Evolutionary conservation across 345 rosid genomes (phyloP).

Genomic region (Sisymbrium altissimum): DNA sequence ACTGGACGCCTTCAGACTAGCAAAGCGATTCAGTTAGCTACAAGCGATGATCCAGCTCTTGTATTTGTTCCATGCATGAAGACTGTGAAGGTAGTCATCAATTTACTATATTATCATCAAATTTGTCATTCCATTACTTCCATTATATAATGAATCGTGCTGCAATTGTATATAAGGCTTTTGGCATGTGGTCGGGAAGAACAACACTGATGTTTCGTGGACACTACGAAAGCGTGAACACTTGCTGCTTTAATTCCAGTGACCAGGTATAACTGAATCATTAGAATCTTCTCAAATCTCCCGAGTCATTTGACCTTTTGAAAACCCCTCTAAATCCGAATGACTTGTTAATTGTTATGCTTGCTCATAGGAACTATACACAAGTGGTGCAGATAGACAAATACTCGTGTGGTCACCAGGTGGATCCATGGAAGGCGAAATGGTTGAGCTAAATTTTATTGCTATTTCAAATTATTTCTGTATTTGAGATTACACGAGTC

Average conservation of each 20-base stretch:
- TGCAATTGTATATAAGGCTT: slow-evolving; percentile 48
- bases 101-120: slow-evolving; percentile 10
- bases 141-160: not conserved
- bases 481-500: not conserved
- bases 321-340: not conserved
- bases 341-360: slow-evolving; percentile 9
- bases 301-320: not conserved
- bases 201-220: slow-evolving; percentile 58
- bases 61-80: slow-evolving; percentile 89
- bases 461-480: not conserved
- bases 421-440: slow-evolving; percentile 42
- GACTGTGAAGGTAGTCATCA: slow-evolving; percentile 54
- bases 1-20: slow-evolving; percentile 76
- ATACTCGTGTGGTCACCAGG: slow-evolving; percentile 90
- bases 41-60: slow-evolving; percentile 60
- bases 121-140: not conserved
- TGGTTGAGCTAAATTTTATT: not conserved
- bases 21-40: slow-evolving; percentile 67
- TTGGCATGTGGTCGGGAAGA: slow-evolving; percentile 82
- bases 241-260: slow-evolving; percentile 72
- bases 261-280: slow-evolving; percentile 61
- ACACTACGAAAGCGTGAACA: slow-evolving; percentile 77
- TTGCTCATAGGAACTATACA: slow-evolving; percentile 65
- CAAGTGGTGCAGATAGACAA: slow-evolving; percentile 76
- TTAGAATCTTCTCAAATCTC: not conserved